Evolutionary conservation across 2,329 filamentous ascomycete species (phyloP).

Genomic region (Cladosporium sp.): DNA sequence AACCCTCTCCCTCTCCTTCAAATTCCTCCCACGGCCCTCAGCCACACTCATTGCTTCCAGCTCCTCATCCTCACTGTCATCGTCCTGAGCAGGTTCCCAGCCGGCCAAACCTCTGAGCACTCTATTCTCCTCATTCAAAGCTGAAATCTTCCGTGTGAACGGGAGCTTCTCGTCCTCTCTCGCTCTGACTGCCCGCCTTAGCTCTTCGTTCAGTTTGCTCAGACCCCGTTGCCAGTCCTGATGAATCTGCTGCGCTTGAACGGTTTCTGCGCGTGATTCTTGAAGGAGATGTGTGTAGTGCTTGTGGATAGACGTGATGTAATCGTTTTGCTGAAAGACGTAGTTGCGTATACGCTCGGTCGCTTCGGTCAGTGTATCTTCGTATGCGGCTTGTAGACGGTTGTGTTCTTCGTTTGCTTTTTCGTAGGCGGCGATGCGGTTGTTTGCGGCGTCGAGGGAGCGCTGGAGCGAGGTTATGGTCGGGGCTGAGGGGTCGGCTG

Average conservation of each 20-base stretch:
- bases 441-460: slow-evolving; percentile 21
- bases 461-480: slow-evolving; percentile 26
- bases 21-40: background rate
- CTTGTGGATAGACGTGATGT: slow-evolving; percentile 40
- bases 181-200: slow-evolving; percentile 34
- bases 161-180: slow-evolving; percentile 32
- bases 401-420: slow-evolving; percentile 21
- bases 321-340: slow-evolving; percentile 36
- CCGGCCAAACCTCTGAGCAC: slow-evolving; percentile 40
- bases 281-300: slow-evolving; percentile 43
- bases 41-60: background rate
- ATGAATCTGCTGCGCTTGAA: slow-evolving; percentile 43
- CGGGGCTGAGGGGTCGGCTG: slow-evolving; percentile 17
- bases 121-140: slow-evolving; percentile 43
- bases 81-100: slow-evolving; percentile 40
- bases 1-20: slow-evolving; percentile 4
- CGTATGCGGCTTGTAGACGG: slow-evolving; percentile 32
- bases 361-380: slow-evolving; percentile 32
- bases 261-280: slow-evolving; percentile 37
- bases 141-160: slow-evolving; percentile 34
- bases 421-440: slow-evolving; percentile 25
- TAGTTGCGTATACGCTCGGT: slow-evolving; percentile 29
- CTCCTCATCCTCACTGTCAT: slow-evolving; percentile 28
- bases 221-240: slow-evolving; percentile 45
- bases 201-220: slow-evolving; percentile 37